phyloP scores from a whole-genome alignment of 2,329 filamentous ascomycete species.

The Diatrype stigma region DNA sequence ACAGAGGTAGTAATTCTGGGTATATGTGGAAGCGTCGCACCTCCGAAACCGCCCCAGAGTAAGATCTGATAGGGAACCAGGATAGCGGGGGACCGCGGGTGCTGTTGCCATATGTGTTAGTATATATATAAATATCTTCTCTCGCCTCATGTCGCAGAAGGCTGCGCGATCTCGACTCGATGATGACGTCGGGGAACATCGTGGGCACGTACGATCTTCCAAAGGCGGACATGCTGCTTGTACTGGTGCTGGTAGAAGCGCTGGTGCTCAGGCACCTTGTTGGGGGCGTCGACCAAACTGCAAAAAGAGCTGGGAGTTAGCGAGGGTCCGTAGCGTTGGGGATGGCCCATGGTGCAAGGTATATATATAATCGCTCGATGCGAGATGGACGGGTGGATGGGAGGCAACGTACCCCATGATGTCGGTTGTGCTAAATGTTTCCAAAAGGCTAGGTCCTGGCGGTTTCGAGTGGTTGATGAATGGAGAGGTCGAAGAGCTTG shows the following conservation, averaged over 20 bases:
- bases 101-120: constrained; percentile 35
- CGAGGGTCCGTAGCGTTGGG: not conserved
- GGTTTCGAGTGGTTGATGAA: constrained; percentile 15
- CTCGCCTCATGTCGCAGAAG: too few relatives aligned
- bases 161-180: too few relatives aligned
- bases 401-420: constrained; percentile 27
- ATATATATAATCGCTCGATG: constrained; percentile 2
- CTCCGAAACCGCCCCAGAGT: constrained; percentile 58
- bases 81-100: constrained; percentile 60
- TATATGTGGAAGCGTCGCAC: constrained; percentile 41
- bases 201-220: constrained; percentile 72
- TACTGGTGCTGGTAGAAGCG: constrained; percentile 71
- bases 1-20: not conserved
- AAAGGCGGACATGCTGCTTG: constrained; percentile 64
- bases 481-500: constrained; percentile 8
- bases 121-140: not conserved
- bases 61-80: constrained; percentile 65
- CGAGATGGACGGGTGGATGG: too few relatives aligned
- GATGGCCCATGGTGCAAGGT: not conserved
- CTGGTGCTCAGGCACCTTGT: constrained; percentile 74
- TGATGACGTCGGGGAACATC: too few relatives aligned
- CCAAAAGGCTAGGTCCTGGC: constrained; percentile 10
- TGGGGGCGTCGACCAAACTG: constrained; percentile 66
- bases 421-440: constrained; percentile 1
- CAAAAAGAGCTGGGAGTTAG: not conserved